phyloP scores from a whole-genome alignment of 768 basidiomycete genomes.

The Leucogyrophana mollusca region DNA sequence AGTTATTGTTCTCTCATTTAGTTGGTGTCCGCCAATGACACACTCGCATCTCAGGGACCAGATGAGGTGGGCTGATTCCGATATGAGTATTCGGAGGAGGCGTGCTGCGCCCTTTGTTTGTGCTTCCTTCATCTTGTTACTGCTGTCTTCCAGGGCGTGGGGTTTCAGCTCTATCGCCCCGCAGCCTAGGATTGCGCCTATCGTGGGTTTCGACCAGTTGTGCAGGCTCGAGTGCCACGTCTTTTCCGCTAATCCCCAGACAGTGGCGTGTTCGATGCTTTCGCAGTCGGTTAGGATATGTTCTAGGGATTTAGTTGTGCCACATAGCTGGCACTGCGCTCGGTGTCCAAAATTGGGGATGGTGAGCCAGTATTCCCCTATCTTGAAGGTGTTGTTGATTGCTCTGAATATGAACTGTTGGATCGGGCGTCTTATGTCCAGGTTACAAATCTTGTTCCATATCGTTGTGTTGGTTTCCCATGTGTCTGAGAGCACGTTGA shows the following conservation, averaged over 20 bases:
- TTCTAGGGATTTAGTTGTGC: constrained; percentile 20
- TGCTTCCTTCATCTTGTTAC: too few relatives aligned
- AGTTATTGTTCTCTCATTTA: neutral
- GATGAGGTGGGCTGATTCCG: constrained; percentile 28
- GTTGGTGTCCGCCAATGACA: constrained; percentile 10
- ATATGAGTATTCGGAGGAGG: constrained; percentile 22
- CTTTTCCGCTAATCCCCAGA: constrained; percentile 21
- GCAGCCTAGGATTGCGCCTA: constrained; percentile 20
- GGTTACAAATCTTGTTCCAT: constrained; percentile 9
- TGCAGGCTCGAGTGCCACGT: constrained; percentile 16
- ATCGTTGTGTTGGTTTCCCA: constrained; percentile 8
- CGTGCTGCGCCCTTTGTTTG: neutral
- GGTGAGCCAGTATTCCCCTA: constrained; percentile 25
- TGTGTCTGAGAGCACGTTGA: neutral
- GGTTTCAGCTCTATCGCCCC: neutral
- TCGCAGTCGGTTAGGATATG: constrained; percentile 29
- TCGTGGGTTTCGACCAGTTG: constrained; percentile 5
- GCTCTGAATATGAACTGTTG: constrained; percentile 23
- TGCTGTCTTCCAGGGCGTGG: too few relatives aligned
- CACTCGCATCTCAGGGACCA: constrained; percentile 27
- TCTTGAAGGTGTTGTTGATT: constrained; percentile 20
- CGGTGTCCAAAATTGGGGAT: constrained; percentile 10
- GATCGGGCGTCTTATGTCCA: constrained; percentile 7
- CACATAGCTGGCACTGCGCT: constrained; percentile 14
- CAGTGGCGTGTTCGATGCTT: constrained; percentile 12